A percentile compares a stretch with the other conserved stretches of the same genome.
Evolutionary conservation across 768 basidiomycete genomes (phyloP).

Genomic region (Mrakia hoshinonis): DNA sequence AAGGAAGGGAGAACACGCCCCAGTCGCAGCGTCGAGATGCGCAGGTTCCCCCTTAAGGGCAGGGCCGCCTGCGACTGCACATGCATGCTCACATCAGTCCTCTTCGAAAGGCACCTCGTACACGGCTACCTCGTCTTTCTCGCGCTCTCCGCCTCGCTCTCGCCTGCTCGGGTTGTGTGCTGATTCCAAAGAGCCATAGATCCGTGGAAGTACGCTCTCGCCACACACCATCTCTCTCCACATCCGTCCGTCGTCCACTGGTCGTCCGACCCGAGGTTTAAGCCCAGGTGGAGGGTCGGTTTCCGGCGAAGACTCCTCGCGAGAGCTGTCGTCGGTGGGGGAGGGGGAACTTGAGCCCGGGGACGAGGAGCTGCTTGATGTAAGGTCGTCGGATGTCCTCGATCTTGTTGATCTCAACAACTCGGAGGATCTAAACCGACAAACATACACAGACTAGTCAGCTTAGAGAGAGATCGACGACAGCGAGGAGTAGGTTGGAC

Average conservation of each 20-base stretch:
- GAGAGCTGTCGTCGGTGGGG: slow-evolving; percentile 52
- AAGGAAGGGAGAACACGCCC: too few species aligned
- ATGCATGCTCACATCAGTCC: too few species aligned
- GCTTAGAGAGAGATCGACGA: too few species aligned
- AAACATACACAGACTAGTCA: too few species aligned
- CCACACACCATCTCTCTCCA: background rate
- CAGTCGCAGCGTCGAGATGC: too few species aligned
- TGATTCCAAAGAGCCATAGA: background rate
- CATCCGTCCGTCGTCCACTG: background rate
- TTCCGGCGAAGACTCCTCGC: slow-evolving; percentile 30
- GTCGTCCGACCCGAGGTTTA: slow-evolving; percentile 2
- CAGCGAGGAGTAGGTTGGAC: background rate
- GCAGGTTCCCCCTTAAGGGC: too few species aligned
- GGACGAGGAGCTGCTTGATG: slow-evolving; percentile 65
- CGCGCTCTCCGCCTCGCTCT: background rate
- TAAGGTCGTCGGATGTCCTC: slow-evolving; percentile 79
- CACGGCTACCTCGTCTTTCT: background rate
- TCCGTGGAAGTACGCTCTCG: background rate
- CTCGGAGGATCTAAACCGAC: slow-evolving; percentile 72
- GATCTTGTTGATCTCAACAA: slow-evolving; percentile 86
- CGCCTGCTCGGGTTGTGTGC: too few species aligned
- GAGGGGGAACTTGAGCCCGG: slow-evolving; percentile 91
- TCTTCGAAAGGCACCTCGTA: too few species aligned
- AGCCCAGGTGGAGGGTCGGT: slow-evolving; percentile 31
- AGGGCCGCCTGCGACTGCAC: too few species aligned